Evolutionary conservation across 73 alveolate species (phyloP).

Genomic region (Halteria grandinella): DNA sequence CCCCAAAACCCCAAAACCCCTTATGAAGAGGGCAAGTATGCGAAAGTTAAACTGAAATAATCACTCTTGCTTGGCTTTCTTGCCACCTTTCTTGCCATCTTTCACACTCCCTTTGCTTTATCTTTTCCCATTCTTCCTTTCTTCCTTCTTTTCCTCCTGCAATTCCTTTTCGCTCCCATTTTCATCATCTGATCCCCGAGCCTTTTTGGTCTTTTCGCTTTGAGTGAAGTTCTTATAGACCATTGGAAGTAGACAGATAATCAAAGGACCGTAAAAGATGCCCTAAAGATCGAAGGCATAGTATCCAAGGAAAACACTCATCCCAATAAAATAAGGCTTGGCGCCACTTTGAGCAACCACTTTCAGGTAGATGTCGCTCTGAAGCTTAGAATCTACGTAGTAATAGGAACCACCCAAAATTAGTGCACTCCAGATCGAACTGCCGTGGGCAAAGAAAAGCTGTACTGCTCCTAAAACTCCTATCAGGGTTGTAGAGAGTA

Average conservation of each 20-base stretch:
- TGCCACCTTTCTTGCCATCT: too few relatives aligned
- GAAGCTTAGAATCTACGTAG: not conserved
- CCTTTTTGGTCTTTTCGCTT: too few relatives aligned
- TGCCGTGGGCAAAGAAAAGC: not conserved
- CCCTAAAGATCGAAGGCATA: conserved; percentile 47
- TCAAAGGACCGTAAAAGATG: conserved; percentile 34
- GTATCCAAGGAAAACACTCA: conserved; percentile 48
- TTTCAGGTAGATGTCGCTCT: conserved; percentile 2
- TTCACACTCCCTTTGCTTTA: too few relatives aligned
- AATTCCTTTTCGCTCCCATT: too few relatives aligned
- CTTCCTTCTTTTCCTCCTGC: too few relatives aligned
- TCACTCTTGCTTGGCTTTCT: too few relatives aligned
- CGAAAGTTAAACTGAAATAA: too few relatives aligned
- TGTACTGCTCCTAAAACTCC: conserved; percentile 22
- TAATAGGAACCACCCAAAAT: not conserved
- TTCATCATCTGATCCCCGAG: too few relatives aligned
- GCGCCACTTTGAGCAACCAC: conserved; percentile 3
- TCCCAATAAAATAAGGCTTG: conserved; percentile 26
- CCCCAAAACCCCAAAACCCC: too few relatives aligned
- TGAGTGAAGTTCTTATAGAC: too few relatives aligned
- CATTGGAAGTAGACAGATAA: conserved; percentile 1
- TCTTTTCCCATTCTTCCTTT: too few relatives aligned
- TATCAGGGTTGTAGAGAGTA: not conserved
- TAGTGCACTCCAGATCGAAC: not conserved
- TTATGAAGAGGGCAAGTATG: too few relatives aligned